These are phyloP conservation scores for Solanum pinnatisectum DNA, from an alignment of 257 asterid genomes.

Conservation along the genomic window DNA sequence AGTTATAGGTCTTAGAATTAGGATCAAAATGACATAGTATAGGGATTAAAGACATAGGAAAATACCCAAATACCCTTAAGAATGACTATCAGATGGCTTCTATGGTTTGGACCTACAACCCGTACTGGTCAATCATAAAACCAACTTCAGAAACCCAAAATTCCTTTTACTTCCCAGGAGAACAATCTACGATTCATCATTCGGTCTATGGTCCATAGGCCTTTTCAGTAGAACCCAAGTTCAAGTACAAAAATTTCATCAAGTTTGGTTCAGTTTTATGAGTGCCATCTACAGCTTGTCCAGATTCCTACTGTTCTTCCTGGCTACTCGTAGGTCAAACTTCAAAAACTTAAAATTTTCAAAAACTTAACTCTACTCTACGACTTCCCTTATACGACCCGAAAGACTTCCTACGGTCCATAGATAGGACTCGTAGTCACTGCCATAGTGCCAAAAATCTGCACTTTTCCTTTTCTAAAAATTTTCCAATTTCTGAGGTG, in stretches of 20 bases:
- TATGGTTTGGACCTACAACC: background rate
- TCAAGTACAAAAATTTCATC: background rate
- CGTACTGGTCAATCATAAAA: background rate
- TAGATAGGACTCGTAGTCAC: background rate
- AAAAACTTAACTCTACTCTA: background rate
- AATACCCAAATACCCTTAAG: background rate
- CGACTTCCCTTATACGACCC: background rate
- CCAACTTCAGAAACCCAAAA: background rate
- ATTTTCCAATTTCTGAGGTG: background rate
- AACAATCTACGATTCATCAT: background rate
- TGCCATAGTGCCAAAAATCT: background rate
- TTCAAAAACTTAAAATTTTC: background rate
- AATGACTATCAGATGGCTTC: background rate
- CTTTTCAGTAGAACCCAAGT: background rate
- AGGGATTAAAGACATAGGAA: background rate
- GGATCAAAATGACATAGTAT: too few species aligned
- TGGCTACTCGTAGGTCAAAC: background rate
- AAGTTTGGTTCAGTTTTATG: background rate
- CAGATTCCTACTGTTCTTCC: background rate
- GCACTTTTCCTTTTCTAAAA: too few species aligned
- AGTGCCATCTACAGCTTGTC: background rate
- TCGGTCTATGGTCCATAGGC: rapidly evolving
- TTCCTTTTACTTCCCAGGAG: too few species aligned
- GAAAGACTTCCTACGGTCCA: background rate
- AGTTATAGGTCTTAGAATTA: background rate